phyloP scores from a whole-genome alignment of 148 eudicot species.

The Camellia sinensis region DNA sequence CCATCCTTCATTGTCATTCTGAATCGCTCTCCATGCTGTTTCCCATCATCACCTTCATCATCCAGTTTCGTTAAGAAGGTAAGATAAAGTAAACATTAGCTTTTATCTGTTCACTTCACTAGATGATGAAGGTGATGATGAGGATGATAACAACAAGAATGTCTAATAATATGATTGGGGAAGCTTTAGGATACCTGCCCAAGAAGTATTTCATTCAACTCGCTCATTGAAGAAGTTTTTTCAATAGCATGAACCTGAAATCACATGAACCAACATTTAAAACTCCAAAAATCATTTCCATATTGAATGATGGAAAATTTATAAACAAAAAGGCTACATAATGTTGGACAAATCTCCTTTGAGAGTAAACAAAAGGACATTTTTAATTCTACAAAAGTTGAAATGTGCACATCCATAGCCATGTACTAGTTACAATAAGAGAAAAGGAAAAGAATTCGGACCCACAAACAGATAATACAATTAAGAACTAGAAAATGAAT shows the following conservation, averaged over 20 bases:
- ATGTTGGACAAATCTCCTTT: background rate
- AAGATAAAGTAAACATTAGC: background rate
- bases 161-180: background rate
- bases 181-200: constrained; percentile 66
- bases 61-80: background rate
- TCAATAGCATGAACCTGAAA: constrained; percentile 89
- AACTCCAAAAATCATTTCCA: background rate
- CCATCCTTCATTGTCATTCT: too few relatives aligned
- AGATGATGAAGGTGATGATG: too few relatives aligned
- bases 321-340: background rate
- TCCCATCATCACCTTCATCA: too few relatives aligned
- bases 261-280: constrained; percentile 17
- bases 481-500: background rate
- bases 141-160: background rate
- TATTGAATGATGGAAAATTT: background rate
- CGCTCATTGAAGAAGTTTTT: constrained; percentile 96
- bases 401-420: background rate
- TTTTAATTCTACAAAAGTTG: background rate
- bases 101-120: background rate
- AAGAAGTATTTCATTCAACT: constrained; percentile 87
- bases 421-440: background rate
- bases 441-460: background rate
- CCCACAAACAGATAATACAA: too few relatives aligned
- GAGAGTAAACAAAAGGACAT: background rate
- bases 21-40: too few relatives aligned